phyloP scores from a whole-genome alignment of 306 rosid genomes.

The Myrica gale region DNA sequence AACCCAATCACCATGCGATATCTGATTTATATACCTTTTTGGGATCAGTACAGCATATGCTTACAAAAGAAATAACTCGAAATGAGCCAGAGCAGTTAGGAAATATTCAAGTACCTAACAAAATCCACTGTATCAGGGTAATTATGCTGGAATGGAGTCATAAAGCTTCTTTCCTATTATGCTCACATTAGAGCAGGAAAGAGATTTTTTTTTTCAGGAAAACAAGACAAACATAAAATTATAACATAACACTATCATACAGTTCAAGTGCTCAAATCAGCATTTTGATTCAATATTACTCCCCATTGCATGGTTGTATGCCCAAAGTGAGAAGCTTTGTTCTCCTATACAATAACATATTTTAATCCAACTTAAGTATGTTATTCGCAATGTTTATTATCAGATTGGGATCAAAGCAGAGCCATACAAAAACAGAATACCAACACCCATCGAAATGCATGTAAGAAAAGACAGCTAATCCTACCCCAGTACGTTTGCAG shows the following conservation, averaged over 20 bases:
- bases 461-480: not conserved
- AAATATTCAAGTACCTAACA: too few species aligned
- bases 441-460: not conserved
- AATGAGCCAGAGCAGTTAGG: too few species aligned
- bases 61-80: too few species aligned
- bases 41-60: too few species aligned
- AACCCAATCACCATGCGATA: too few species aligned
- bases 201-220: not conserved
- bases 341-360: not conserved
- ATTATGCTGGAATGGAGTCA: too few species aligned
- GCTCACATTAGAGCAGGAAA: not conserved
- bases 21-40: too few species aligned
- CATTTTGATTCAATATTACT: not conserved
- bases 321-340: not conserved
- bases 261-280: not conserved
- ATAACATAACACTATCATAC: not conserved
- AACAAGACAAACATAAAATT: not conserved
- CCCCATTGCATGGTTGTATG: not conserved
- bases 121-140: too few species aligned
- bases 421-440: not conserved
- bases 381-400: not conserved
- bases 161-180: too few species aligned
- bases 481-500: not conserved
- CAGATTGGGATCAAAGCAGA: not conserved
- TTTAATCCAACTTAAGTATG: not conserved